Base-by-base conservation (phyloP, 106 monocot genomes). In the Dendrobium nobile region DNA sequence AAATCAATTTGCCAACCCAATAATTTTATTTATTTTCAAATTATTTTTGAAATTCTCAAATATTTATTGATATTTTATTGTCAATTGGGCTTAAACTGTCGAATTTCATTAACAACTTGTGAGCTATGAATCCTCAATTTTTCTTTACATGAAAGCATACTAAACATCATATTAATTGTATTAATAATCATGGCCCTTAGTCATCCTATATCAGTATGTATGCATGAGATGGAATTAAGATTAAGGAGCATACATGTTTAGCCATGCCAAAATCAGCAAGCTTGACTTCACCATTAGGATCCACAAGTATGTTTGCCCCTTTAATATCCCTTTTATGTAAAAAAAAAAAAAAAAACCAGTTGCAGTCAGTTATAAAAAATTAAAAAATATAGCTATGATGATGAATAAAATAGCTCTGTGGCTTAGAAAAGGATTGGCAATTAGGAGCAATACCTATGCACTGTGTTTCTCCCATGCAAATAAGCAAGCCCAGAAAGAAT, bases 231-330 rank as follows among this genome's bases (percentile, higher is more conserved):
- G 33, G 70, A 74, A 2, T 9, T 74, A 42, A 20, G 74, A 42
- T 70, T 70, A 45, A 61, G 42, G 37, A 54, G 47, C 87, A 54
- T 93, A 96, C 96, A 90, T 93, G 93, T 86, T 93, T 96, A 72
- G 96, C 93, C 96, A 96, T 93, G 84, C 96, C 96, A 82, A 96
- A 96, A 82, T 96, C 96, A 72, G 96, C 96, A 77, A 96, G 89
- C 77, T 96, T 96, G 74, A 96, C 73, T 77, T 91, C 87, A 28
- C 96, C 96, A 74, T 88, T 90, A 54, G 96, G 84, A 75, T 82
- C 96, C 4, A 96, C 96, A 79, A 96, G 93, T 90, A 96, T 93
- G 41, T 96, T 93, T 74, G 93, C 96, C 41, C 96, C 93, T 88
- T 96, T 96, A 48, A 96, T 88, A 85, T 96, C 96, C 84, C 96